Evolutionary conservation across 179 eudicot species (phyloP), one percentile per base, ranked within the genome.

Genomic region (Patellifolia procumbens): DNA sequence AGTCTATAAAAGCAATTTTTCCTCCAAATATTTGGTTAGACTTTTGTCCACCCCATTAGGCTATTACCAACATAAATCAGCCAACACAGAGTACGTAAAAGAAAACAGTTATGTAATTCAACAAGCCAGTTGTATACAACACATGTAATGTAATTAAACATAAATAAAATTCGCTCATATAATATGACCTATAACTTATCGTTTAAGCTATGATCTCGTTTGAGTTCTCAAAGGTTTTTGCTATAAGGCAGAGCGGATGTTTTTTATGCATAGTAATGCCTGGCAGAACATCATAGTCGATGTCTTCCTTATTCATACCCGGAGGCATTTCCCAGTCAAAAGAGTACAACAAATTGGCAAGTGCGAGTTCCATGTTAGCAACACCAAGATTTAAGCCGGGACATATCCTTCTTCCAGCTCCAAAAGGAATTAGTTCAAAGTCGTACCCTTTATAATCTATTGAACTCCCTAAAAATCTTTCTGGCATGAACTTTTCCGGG

Each of bases 321-420:
- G 1, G 19, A 28, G 79, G 79, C 7, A 76, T n/a, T 42, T 68
- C 74, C 79, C 79, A 76, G 4, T 76, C 68, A 31, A 76, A 76
- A 3, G 32, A 76, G 29, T 56, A 67, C 4, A 76, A 1, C 42
- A 76, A 43, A 13, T 76, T 76, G 43, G 79, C 79, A 29, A 68
- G 24, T 2, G 65, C 55, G n/a, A 56, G 66, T 68, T 76, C 74
- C 22, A 76, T 5, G 15, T 22, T 42, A 22, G 51, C 68, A 31
- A 52, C 13, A 7, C 76, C 76, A 9, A 73, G 55, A 9, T 26
- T 1, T 5, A 59, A 20, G 5, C 55, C 76, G 5, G 76, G 76
- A 68, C 76, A 73, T 37, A 43, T 43, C 28, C 76, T 73, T 22
- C 52, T 59, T 26, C 58, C 68, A 13, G 68, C 39, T 10, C 76